These are phyloP conservation scores for Rhynchospora tenuis DNA, from an alignment of 176 grass and related monocot genomes.

Conservation along the genomic window DNA sequence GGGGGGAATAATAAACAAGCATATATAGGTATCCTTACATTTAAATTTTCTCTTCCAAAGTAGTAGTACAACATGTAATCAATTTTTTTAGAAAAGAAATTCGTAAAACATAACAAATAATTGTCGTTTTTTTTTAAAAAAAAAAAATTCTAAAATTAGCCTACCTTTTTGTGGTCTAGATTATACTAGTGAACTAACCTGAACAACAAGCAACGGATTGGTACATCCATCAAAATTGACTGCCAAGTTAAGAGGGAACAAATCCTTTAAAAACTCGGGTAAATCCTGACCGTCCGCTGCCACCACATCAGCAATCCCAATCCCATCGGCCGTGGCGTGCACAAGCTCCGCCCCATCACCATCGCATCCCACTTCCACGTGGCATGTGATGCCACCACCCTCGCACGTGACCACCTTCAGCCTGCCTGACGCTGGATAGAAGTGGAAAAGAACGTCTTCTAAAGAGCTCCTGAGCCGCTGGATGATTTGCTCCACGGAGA, in stretches of 20 bases:
- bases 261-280: slow-evolving; percentile 6
- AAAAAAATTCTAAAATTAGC: too few relatives aligned
- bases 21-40: too few relatives aligned
- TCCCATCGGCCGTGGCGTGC: slow-evolving; percentile 27
- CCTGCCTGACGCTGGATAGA: slow-evolving; percentile 61
- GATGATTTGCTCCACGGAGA: neutral
- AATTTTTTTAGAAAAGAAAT: too few relatives aligned
- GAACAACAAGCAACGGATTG: slow-evolving; percentile 32
- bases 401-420: slow-evolving; percentile 6
- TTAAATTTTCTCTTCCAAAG: too few relatives aligned
- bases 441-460: slow-evolving; percentile 22
- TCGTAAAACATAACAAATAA: too few relatives aligned
- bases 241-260: slow-evolving; percentile 35
- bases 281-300: slow-evolving; percentile 18
- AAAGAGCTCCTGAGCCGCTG: slow-evolving; percentile 37
- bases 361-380: slow-evolving; percentile 33
- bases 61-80: too few relatives aligned
- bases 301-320: slow-evolving; percentile 26
- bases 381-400: slow-evolving; percentile 10
- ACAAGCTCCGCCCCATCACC: slow-evolving; percentile 39
- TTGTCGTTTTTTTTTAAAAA: too few relatives aligned
- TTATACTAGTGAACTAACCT: slow-evolving; percentile 2
- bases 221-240: slow-evolving; percentile 38
- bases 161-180: too few relatives aligned
- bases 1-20: too few relatives aligned